Evolutionary conservation across 768 basidiomycete species (phyloP), one percentile per base, ranked within the genome.

Genomic region (Panaeolus cyanescens): DNA sequence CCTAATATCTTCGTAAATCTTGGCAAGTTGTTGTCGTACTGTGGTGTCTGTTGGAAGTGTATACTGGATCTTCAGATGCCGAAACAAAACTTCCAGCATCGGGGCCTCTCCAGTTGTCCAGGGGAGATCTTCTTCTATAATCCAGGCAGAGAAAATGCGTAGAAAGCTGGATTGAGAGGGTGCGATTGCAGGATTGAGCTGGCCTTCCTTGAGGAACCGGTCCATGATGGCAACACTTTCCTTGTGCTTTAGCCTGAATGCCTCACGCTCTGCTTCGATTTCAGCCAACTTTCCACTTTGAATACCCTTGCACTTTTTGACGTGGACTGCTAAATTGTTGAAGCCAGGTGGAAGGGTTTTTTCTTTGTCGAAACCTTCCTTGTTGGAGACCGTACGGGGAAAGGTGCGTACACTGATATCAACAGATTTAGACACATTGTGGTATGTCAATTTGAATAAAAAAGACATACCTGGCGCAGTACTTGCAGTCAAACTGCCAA

Each of bases 141-240:
- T 66, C 66, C 68, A 72, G 17, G 71, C 71, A 4, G 70, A 13
- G 50, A 72, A 71, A 17, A 72, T 33, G 6, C 65, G 62, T 19
- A 60, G 17, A 34, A 71, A 74, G 5, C 70, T 69, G 22, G 39
- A 54, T 19, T 70, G 61, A 2, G 67, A 71, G 2, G 62, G 34
- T 3, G 60, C 60, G 3, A 65, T 53, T 20, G 53, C 55, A 1
- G 70, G 74, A 56, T 73, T 70, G 2, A 74, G 63, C 62, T 72
- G 62, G 8, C 74, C 71, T 34, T 70, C 66, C 56, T 59, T 60
- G 19, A 75, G 60, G 45, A 42, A 73, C 3, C 56, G 62, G 33
- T 55, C 66, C 70, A 71, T 72, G 19, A 75, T 59, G 22, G 66
- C 61, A 2, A 61, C 64, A 22, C 64, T 67, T 15, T n/a, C 30